Conservation (phyloP, 2,329 filamentous ascomycete species). For the Thielaviopsis populi region DNA sequence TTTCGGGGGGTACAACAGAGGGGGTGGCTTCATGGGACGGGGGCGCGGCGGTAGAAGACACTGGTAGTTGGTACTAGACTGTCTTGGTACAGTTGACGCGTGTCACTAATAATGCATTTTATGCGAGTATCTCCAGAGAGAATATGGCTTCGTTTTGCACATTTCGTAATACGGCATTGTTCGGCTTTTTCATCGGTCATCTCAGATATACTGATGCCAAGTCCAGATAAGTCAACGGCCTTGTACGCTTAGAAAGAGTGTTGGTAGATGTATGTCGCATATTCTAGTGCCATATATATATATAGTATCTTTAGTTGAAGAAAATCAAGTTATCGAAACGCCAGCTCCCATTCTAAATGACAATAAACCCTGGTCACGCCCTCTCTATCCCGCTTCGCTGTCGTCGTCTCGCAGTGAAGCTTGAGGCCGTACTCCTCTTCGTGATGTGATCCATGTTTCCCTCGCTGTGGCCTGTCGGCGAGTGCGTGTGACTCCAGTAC, state of each 20-base stretch:
- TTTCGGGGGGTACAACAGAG: constrained; percentile 13
- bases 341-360: neutral
- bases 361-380: neutral
- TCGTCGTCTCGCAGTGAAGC: neutral
- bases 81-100: neutral
- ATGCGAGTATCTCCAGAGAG: neutral
- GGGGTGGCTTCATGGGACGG: constrained; percentile 12
- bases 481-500: constrained; percentile 22
- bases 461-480: constrained; percentile 13
- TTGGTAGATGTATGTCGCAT: too few relatives aligned
- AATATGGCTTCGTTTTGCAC: neutral
- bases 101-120: neutral
- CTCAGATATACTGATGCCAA: neutral
- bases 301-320: neutral
- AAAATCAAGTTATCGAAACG: neutral
- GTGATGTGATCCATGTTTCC: constrained; percentile 6
- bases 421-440: neutral
- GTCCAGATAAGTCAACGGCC: too few relatives aligned
- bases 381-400: neutral
- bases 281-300: neutral
- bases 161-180: too few relatives aligned
- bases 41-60: constrained; percentile 16
- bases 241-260: neutral
- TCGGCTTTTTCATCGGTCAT: neutral
- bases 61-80: constrained; percentile 5